Evolutionary conservation across 75 land plant species (phyloP), one percentile per base, ranked within the genome.

Genomic region (Pinus taeda): DNA sequence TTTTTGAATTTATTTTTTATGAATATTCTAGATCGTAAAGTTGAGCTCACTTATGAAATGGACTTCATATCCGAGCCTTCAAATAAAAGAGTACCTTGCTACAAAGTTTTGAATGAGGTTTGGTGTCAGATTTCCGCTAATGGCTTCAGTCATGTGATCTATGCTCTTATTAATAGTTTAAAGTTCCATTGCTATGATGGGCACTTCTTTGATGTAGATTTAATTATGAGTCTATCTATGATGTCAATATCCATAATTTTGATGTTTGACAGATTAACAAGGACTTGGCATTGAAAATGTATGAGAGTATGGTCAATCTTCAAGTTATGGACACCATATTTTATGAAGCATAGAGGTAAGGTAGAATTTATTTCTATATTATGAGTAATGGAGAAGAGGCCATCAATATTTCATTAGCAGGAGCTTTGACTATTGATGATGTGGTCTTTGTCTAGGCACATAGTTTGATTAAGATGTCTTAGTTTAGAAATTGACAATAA

Each of bases 291-390:
- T 13, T 89, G 59, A 90, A 89, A 75, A 93, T 95, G 85, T 93
- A 91, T 83, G 77, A 58, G 5, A 78, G 85, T 60, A 95, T 95
- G 98, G 88, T 93, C 2, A 86, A 85, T 6, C 88, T 95, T 42
- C 96, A 95, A 77, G 69, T 82, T 33, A 91, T 95, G 92, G 98
- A 95, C 77, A 83, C 82, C 66, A 85, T 93, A 5, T 93, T 95
- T 60, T 95, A 89, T 76, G 98, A 93, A 81, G 98, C 98, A 21
- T 96, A 95, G 78, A 84, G 96, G 78, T 92, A 93, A 80, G 98
- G 96, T 37, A 86, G 96, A 69, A 89, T 95, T 71, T 91, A 93
- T 15, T 93, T 93, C 67, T 95, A 95, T 76, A 22, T 91, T 56
- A 93, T 96, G 22, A 84, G 91, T 33, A 77, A 58, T 15, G 98